Conservation (phyloP, 1,284 basidiomycete genomes). For the Cutaneotrichosporon mucoides region DNA sequence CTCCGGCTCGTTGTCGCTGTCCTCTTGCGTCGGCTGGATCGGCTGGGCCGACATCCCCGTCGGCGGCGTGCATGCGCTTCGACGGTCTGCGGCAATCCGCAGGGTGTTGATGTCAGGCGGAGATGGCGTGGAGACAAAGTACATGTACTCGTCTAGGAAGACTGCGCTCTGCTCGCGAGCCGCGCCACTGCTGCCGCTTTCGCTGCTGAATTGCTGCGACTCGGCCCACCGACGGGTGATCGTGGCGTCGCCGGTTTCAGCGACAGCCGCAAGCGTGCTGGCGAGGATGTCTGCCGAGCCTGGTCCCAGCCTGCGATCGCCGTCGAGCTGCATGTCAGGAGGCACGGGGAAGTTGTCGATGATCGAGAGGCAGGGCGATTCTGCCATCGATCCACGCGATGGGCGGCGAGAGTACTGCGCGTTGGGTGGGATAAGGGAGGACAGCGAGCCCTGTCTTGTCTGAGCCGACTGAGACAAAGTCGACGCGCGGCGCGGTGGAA, state of each 20-base stretch:
- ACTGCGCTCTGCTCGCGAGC: background rate
- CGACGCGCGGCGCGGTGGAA: background rate
- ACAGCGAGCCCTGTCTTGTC: background rate
- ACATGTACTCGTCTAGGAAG: constrained; percentile 4
- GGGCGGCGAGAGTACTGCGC: background rate
- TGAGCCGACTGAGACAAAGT: too few species aligned
- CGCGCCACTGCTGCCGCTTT: background rate
- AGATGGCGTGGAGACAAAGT: background rate
- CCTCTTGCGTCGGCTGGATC: too few species aligned
- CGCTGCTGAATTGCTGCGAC: too few species aligned
- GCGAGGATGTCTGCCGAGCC: background rate
- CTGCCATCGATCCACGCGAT: background rate
- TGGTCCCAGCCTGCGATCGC: background rate
- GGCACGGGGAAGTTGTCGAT: constrained; percentile 1
- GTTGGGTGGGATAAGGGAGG: background rate
- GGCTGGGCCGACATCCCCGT: too few species aligned
- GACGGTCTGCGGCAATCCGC: background rate
- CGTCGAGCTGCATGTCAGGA: background rate
- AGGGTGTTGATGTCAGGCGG: background rate
- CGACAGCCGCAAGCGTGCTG: background rate
- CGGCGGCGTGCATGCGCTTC: background rate
- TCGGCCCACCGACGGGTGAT: background rate
- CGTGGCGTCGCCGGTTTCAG: too few species aligned
- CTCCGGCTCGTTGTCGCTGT: background rate
- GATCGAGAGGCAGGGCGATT: background rate